A percentile compares a stretch with the other conserved stretches of the same genome.
Conservation (phyloP, 257 asterid species). For the Penstemon eatonii region DNA sequence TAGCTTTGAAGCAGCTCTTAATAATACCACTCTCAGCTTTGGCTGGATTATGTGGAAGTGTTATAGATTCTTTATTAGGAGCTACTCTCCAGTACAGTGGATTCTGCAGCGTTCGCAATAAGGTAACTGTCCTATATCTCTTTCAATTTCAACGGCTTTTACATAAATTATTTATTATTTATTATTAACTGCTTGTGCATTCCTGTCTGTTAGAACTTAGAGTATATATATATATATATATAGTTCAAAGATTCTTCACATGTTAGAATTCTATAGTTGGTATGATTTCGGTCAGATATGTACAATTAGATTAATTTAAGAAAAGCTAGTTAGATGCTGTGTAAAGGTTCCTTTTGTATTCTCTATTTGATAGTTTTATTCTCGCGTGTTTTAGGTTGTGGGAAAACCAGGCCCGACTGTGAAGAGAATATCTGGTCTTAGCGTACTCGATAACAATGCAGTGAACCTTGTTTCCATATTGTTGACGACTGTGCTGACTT, state of each 20-base stretch:
- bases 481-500: conserved; percentile 57
- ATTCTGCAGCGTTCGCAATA: conserved; percentile 79
- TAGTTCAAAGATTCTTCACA: no score
- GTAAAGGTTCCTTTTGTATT: no score
- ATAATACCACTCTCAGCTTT: conserved; percentile 76
- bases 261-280: no score
- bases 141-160: neutral
- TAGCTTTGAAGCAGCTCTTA: conserved; percentile 68
- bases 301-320: no score
- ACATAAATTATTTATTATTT: no score
- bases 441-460: conserved; percentile 78
- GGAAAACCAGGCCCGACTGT: conserved; percentile 91
- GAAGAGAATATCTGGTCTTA: conserved; percentile 77
- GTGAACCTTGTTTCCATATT: conserved; percentile 78
- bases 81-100: conserved; percentile 97
- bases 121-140: conserved; percentile 48
- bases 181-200: conserved; percentile 1
- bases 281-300: no score
- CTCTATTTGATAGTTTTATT: conserved; percentile 6
- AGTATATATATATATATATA: no score
- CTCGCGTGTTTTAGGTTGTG: conserved; percentile 62
- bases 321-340: no score
- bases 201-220: no score
- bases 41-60: conserved; percentile 84
- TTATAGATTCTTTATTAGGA: conserved; percentile 85